Evolutionary conservation across 768 basidiomycete species (phyloP).

Genomic region (Clitopilus passeckerianus): DNA sequence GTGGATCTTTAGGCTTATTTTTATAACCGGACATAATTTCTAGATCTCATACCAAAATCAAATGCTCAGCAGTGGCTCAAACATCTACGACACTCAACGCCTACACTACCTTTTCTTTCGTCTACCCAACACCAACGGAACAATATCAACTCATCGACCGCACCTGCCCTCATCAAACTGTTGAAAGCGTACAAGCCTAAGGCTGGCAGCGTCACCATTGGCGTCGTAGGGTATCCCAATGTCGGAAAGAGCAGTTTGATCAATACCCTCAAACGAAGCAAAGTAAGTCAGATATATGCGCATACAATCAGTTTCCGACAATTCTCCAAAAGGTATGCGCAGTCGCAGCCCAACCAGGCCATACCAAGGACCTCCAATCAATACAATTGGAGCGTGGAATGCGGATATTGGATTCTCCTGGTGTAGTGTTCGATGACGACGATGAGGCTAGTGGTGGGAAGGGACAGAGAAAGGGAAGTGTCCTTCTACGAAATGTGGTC

Average conservation of each 20-base stretch:
- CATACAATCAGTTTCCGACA: not conserved
- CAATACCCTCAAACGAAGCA: conserved; percentile 85
- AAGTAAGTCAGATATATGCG: conserved; percentile 35
- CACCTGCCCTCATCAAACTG: conserved; percentile 72
- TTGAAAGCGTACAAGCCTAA: conserved; percentile 80
- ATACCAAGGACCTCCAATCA: conserved; percentile 89
- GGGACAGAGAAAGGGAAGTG: conserved; percentile 47
- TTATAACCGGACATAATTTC: not conserved
- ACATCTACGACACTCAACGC: conserved; percentile 87
- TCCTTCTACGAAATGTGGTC: conserved; percentile 18
- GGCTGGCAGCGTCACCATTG: conserved; percentile 72
- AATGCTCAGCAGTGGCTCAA: conserved; percentile 91
- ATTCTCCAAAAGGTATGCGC: conserved; percentile 62
- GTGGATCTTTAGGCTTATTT: not conserved
- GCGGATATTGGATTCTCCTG: conserved; percentile 91
- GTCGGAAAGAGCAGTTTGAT: conserved; percentile 96
- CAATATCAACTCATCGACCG: conserved; percentile 75
- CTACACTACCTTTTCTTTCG: conserved; percentile 89
- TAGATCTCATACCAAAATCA: conserved; percentile 84
- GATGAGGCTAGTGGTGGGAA: conserved; percentile 39
- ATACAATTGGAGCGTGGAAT: conserved; percentile 91
- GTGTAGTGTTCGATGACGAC: conserved; percentile 92
- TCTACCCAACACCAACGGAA: conserved; percentile 74
- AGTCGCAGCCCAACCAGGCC: conserved; percentile 92
- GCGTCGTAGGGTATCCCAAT: conserved; percentile 95